These are phyloP conservation scores for Geotrichum citri-aurantii DNA, from an alignment of 1,139 yeast genomes.

Conservation along the genomic window DNA sequence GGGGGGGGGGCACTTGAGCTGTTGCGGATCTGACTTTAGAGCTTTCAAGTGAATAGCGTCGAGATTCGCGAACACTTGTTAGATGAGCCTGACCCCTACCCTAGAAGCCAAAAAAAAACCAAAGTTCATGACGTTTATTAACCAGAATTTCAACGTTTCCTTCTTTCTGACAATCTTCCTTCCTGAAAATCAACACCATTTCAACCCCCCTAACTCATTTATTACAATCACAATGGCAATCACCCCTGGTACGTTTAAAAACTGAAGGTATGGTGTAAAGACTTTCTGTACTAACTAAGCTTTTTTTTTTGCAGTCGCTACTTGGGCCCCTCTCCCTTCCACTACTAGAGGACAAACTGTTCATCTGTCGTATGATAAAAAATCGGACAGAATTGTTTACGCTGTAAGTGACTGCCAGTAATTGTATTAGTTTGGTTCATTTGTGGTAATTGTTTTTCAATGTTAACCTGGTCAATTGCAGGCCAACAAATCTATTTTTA, in stretches of 20 bases:
- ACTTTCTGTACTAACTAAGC: not conserved
- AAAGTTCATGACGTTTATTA: not conserved
- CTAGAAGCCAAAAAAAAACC: not conserved
- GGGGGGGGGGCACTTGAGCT: not conserved
- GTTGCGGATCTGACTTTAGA: not conserved
- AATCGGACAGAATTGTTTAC: slow-evolving; percentile 67
- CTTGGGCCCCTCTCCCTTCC: slow-evolving; percentile 69
- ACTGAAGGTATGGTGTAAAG: not conserved
- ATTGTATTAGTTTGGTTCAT: not conserved
- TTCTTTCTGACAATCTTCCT: not conserved
- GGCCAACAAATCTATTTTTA: slow-evolving; percentile 69
- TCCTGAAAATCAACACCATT: not conserved
- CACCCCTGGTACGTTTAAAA: not conserved
- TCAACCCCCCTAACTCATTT: not conserved
- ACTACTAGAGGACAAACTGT: slow-evolving; percentile 67
- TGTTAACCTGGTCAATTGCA: not conserved
- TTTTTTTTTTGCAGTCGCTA: slow-evolving; percentile 14
- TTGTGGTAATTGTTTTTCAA: not conserved
- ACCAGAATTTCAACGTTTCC: not conserved
- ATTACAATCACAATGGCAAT: not conserved
- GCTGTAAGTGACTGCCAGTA: slow-evolving; percentile 35
- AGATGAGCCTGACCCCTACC: not conserved
- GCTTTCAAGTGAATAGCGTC: not conserved
- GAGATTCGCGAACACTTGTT: not conserved
- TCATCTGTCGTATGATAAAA: slow-evolving; percentile 66